Evolutionary conservation across 805 yeast genomes (phyloP).

Genomic region (Hanseniaspora vineae): DNA sequence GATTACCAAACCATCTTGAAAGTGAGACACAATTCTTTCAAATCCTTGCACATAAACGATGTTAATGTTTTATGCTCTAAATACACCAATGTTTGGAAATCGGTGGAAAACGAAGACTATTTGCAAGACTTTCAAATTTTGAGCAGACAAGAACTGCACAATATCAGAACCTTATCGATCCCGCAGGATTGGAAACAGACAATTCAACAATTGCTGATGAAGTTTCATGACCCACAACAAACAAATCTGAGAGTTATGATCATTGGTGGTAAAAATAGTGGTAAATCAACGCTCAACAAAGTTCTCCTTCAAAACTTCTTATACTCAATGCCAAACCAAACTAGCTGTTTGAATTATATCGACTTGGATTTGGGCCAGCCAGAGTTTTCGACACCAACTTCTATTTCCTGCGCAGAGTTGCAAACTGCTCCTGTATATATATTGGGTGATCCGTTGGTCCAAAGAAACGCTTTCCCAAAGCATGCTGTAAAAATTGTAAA

Average conservation of each 20-base stretch:
- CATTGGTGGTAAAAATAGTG: conserved; percentile 53
- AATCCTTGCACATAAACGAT: background rate
- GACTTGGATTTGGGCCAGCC: conserved; percentile 90
- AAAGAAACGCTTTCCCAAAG: background rate
- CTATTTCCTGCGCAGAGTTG: conserved; percentile 38
- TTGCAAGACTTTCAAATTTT: conserved; percentile 1
- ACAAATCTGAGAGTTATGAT: conserved; percentile 22
- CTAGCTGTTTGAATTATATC: conserved; percentile 25
- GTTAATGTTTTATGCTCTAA: background rate
- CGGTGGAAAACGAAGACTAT: background rate
- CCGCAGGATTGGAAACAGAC: background rate
- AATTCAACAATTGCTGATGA: background rate
- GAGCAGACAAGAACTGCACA: background rate
- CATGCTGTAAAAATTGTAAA: conserved; percentile 2
- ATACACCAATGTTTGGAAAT: background rate
- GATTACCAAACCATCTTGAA: background rate
- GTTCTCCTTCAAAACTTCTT: conserved; percentile 32
- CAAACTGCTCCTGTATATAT: conserved; percentile 19
- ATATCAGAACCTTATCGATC: background rate
- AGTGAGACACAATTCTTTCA: background rate
- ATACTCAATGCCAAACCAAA: conserved; percentile 2
- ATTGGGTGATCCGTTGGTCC: conserved; percentile 19
- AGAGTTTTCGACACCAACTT: conserved; percentile 60
- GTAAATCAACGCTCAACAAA: conserved; percentile 63
- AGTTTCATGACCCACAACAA: background rate